A percentile compares a stretch with the other conserved stretches of the same genome.
These are phyloP conservation scores for Carex pumila DNA, from an alignment of 176 grass and related monocot genomes.

Conservation along the genomic window DNA sequence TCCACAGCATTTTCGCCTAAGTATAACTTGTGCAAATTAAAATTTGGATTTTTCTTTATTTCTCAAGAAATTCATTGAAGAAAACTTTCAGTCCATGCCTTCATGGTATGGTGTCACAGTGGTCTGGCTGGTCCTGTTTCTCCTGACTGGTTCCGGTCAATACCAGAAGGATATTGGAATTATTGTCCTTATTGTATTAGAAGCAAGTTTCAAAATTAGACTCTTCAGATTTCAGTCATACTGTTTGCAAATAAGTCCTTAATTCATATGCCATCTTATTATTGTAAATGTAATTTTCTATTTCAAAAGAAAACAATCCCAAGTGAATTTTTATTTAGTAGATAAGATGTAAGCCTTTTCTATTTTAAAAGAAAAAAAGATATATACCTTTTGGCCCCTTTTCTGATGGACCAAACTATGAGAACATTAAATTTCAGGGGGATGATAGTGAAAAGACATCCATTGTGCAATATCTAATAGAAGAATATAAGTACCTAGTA, in stretches of 20 bases:
- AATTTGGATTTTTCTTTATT: not conserved
- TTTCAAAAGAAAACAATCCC: not conserved
- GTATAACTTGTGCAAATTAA: constrained; percentile 17
- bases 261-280: not conserved
- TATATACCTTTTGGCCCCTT: not conserved
- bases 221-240: not conserved
- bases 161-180: not conserved
- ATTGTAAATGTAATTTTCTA: not conserved
- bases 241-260: not conserved
- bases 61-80: not conserved
- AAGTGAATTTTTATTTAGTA: not conserved
- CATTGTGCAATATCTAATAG: too few species aligned
- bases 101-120: not conserved
- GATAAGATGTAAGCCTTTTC: not conserved
- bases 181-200: not conserved
- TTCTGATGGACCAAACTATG: not conserved
- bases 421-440: not conserved
- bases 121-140: not conserved
- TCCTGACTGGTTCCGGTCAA: not conserved
- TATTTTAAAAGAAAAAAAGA: too few species aligned
- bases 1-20: constrained; percentile 37
- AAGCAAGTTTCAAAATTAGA: not conserved
- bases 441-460: not conserved
- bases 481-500: not conserved
- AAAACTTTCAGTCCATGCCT: not conserved